phyloP scores from a whole-genome alignment of 495 filamentous ascomycete genomes.

The Aspergillus ostianus region DNA sequence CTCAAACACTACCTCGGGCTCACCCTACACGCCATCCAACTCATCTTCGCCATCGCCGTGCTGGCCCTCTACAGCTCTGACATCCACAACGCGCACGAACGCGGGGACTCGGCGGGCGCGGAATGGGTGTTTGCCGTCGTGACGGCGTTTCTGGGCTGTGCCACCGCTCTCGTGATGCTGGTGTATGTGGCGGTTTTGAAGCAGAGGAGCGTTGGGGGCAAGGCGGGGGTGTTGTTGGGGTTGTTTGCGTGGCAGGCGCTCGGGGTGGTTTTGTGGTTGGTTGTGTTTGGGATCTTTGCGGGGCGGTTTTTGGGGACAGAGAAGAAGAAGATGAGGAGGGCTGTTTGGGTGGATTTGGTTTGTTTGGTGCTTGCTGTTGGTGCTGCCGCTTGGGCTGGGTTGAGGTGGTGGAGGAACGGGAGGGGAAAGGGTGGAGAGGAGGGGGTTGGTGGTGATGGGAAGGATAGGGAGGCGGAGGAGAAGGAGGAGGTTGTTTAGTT shows the following conservation, averaged over 20 bases:
- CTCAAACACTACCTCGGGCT: conserved; percentile 31
- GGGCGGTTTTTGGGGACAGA: conserved; percentile 70
- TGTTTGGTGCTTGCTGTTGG: conserved; percentile 72
- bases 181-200: conserved; percentile 58
- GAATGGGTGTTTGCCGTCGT: conserved; percentile 80
- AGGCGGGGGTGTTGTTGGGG: conserved; percentile 22
- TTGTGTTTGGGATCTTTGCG: conserved; percentile 79
- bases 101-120: conserved; percentile 49
- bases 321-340: conserved; percentile 76
- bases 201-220: conserved; percentile 4
- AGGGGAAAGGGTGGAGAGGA: conserved; percentile 15
- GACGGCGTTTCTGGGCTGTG: conserved; percentile 57
- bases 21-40: conserved; percentile 64
- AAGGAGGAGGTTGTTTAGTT: conserved; percentile 7
- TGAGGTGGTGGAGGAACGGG: conserved; percentile 33
- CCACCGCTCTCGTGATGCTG: conserved; percentile 60
- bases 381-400: conserved; percentile 43
- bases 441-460: conserved; percentile 7
- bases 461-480: conserved; percentile 11
- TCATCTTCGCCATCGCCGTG: conserved; percentile 71
- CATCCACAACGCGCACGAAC: conserved; percentile 56
- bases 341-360: conserved; percentile 79
- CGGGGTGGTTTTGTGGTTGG: conserved; percentile 71
- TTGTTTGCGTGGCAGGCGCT: conserved; percentile 68
- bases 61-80: conserved; percentile 77